Evolutionary conservation across 106 monocot species (phyloP), one percentile per base, ranked within the genome.

Genomic region (Narthecium ossifragum): DNA sequence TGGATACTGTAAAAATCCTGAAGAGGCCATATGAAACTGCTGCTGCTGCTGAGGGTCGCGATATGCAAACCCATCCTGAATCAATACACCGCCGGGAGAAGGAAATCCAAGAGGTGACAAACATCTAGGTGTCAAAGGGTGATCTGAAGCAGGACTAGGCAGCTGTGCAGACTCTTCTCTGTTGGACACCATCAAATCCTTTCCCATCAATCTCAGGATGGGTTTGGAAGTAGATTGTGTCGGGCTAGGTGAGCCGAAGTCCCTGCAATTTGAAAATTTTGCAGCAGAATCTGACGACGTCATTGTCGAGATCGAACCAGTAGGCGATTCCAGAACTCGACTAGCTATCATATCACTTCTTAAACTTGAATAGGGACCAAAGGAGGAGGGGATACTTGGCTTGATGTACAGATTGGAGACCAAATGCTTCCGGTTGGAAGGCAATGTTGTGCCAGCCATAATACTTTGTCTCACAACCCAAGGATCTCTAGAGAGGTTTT

Each of bases 141-240:
- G 51, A 6, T 59, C 38, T 17, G 64, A 65, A 72, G 21, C 46
- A 13, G 49, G 32, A 20, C 56, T 40, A 41, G 58, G 60, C 15
- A 57, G 67, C 34, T 63, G 50, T 8, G 9, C 50, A 26, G 45
- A 25, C 49, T 83, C 81, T 36, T 84, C 78, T 39, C 67, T 59
- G 51, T 64, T 77, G 48, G 52, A 57, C 28, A 85, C 75, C 53
- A 73, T 63, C 48, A 90, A 63, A 47, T 85, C 73, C 72, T 90
- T 90, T 7, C 90, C 90, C 90, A 90, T 90, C 67, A 90, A 63
- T 57, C 90, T 67, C 17, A 90, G 51, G 34, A 84, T 40, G 5
- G 78, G 65, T 53, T 69, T 87, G 11, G 77, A 43, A 59, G 60
- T 52, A 8, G 65, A 62, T 36, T 60, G 52, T 26, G 57, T 21